A percentile compares a stretch with the other conserved stretches of the same genome.
phyloP scores from a whole-genome alignment of 768 basidiomycete species.

The Kwoniella sp. region DNA sequence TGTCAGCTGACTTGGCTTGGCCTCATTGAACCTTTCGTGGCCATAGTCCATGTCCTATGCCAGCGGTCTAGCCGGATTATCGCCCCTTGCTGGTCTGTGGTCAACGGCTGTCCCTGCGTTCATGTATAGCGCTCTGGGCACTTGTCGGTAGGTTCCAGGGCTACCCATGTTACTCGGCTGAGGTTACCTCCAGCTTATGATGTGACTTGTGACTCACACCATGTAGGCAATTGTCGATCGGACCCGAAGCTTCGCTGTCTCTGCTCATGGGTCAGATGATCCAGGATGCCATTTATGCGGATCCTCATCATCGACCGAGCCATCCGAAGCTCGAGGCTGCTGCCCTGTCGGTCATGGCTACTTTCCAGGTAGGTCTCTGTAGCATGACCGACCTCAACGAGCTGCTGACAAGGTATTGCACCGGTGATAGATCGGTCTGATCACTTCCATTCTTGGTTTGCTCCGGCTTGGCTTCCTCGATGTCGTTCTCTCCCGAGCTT shows the following conservation, averaged over 20 bases:
- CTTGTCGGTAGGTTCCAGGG: slow-evolving; percentile 61
- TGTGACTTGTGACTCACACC: not conserved
- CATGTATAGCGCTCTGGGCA: slow-evolving; percentile 87
- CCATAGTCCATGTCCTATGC: slow-evolving; percentile 83
- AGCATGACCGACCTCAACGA: not conserved
- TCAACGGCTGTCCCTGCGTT: slow-evolving; percentile 84
- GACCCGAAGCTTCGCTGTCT: slow-evolving; percentile 85
- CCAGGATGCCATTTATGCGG: slow-evolving; percentile 65
- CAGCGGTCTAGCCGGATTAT: slow-evolving; percentile 79
- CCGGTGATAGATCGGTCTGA: slow-evolving; percentile 70
- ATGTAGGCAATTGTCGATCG: slow-evolving; percentile 55
- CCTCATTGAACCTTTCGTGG: slow-evolving; percentile 58
- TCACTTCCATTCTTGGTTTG: slow-evolving; percentile 82
- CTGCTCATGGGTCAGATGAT: slow-evolving; percentile 86
- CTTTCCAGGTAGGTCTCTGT: slow-evolving; percentile 67
- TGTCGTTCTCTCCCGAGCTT: slow-evolving; percentile 84
- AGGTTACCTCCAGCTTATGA: too few species aligned
- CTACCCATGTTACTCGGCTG: not conserved
- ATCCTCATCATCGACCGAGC: slow-evolving; percentile 58
- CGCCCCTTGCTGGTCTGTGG: slow-evolving; percentile 81
- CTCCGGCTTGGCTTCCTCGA: slow-evolving; percentile 90
- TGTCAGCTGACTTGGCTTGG: not conserved
- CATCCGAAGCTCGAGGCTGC: slow-evolving; percentile 65
- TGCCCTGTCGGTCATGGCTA: slow-evolving; percentile 76
- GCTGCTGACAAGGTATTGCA: not conserved